phyloP scores from a whole-genome alignment of 1,139 yeast genomes.

The Candida frijolesensis region DNA sequence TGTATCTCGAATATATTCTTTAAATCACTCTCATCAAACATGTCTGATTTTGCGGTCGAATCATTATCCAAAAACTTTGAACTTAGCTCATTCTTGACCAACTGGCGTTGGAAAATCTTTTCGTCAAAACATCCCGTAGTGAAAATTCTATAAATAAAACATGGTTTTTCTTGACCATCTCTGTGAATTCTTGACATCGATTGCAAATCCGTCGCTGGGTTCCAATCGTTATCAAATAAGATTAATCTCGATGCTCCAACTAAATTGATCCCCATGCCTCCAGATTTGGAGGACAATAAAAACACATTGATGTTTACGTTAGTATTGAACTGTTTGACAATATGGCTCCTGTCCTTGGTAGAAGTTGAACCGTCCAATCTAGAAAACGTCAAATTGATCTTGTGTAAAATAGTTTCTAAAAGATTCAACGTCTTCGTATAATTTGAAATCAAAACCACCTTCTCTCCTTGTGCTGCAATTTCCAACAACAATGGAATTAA shows the following conservation, averaged over 20 bases:
- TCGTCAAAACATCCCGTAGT: slow-evolving; percentile 94
- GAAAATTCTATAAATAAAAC: slow-evolving; percentile 78
- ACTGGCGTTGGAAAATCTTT: slow-evolving; percentile 90
- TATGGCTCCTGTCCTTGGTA: slow-evolving; percentile 57
- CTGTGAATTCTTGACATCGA: slow-evolving; percentile 96
- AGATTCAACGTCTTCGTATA: slow-evolving; percentile 87
- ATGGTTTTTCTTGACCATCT: slow-evolving; percentile 85
- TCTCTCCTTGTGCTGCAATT: slow-evolving; percentile 52
- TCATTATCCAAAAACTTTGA: slow-evolving; percentile 71
- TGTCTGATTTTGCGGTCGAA: slow-evolving; percentile 37
- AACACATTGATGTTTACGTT: slow-evolving; percentile 57
- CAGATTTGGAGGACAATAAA: slow-evolving; percentile 84
- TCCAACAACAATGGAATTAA: slow-evolving; percentile 57
- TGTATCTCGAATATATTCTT: slow-evolving; percentile 72
- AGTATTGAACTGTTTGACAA: slow-evolving; percentile 73
- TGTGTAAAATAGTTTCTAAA: slow-evolving; percentile 57
- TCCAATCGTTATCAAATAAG: slow-evolving; percentile 91
- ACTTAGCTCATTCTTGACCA: slow-evolving; percentile 80
- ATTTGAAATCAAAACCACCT: slow-evolving; percentile 84
- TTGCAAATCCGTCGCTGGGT: slow-evolving; percentile 89
- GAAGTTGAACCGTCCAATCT: slow-evolving; percentile 89
- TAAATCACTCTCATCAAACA: slow-evolving; percentile 66
- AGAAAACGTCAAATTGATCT: slow-evolving; percentile 51
- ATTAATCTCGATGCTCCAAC: slow-evolving; percentile 88
- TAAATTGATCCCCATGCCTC: slow-evolving; percentile 90